A percentile compares a stretch with the other conserved stretches of the same genome.
Evolutionary conservation across 139 green algal species (phyloP).

Genomic region (Chlorella ohadii): DNA sequence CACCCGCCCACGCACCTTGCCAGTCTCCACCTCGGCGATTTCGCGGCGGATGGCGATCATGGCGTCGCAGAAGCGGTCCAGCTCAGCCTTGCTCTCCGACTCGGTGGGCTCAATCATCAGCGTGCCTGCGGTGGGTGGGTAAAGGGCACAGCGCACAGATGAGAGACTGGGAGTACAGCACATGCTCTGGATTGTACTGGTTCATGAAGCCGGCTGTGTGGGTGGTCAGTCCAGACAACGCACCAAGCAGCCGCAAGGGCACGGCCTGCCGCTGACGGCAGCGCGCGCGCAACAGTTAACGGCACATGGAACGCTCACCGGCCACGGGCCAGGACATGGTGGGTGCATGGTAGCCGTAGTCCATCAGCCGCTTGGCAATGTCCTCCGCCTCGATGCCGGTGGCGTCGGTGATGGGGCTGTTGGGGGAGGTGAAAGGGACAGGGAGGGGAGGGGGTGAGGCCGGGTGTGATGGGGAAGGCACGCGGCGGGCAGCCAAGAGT

Average conservation of each 20-base stretch:
- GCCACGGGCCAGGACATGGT: slow-evolving; percentile 99
- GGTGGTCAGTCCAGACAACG: too few relatives aligned
- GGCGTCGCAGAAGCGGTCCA: slow-evolving; percentile 95
- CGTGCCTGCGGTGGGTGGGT: slow-evolving; percentile 68
- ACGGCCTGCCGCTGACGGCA: too few relatives aligned
- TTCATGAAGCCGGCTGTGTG: too few relatives aligned
- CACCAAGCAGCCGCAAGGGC: too few relatives aligned
- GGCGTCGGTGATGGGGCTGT: slow-evolving; percentile 80
- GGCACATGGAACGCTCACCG: neutral
- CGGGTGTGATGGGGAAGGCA: neutral
- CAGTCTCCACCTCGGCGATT: slow-evolving; percentile 90
- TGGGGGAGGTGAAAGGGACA: too few relatives aligned
- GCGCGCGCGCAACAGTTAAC: too few relatives aligned
- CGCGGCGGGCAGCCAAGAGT: too few relatives aligned
- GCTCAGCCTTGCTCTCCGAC: slow-evolving; percentile 89
- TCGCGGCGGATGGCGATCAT: slow-evolving; percentile 93
- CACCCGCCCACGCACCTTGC: slow-evolving; percentile 49
- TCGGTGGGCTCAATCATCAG: slow-evolving; percentile 99
- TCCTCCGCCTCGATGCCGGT: slow-evolving; percentile 92
- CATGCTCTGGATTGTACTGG: too few relatives aligned
- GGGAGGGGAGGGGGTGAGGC: too few relatives aligned
- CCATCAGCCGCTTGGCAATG: slow-evolving; percentile 98
- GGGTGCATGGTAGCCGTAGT: slow-evolving; percentile 99
- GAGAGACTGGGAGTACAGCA: too few relatives aligned
- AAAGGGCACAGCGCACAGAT: too few relatives aligned